These are phyloP conservation scores for Fagopyrum esculentum DNA, from an alignment of 148 eudicot genomes.

Conservation along the genomic window DNA sequence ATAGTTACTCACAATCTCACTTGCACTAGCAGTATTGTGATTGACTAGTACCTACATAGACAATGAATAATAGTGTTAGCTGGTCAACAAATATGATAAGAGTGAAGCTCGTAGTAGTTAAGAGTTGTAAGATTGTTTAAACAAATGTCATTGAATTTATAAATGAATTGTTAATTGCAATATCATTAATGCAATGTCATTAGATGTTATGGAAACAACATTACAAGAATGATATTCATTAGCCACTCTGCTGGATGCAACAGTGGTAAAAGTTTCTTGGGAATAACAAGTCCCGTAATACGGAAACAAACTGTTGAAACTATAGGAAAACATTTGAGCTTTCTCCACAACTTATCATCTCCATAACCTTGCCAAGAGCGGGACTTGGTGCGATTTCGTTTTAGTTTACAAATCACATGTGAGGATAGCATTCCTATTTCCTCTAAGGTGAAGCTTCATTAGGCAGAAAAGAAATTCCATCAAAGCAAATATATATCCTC, in stretches of 20 bases:
- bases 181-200: no score
- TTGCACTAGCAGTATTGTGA: constrained; percentile 90
- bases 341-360: not conserved
- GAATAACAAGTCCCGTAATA: not conserved
- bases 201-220: no score
- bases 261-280: not conserved
- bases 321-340: not conserved
- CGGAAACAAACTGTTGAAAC: not conserved
- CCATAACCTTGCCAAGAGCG: not conserved
- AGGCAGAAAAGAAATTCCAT: not conserved
- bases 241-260: not conserved
- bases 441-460: not conserved
- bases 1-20: constrained; percentile 74
- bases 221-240: not conserved
- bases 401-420: not conserved
- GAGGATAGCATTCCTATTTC: not conserved
- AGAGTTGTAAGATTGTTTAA: not conserved
- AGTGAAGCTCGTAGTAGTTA: not conserved
- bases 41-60: constrained; percentile 83
- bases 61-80: not conserved
- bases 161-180: no score
- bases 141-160: not conserved
- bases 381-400: not conserved
- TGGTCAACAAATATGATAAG: not conserved
- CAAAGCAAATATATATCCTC: not conserved